These are phyloP conservation scores for Nakaseomyces delphensis DNA, from an alignment of 1,139 yeast genomes.

Conservation along the genomic window DNA sequence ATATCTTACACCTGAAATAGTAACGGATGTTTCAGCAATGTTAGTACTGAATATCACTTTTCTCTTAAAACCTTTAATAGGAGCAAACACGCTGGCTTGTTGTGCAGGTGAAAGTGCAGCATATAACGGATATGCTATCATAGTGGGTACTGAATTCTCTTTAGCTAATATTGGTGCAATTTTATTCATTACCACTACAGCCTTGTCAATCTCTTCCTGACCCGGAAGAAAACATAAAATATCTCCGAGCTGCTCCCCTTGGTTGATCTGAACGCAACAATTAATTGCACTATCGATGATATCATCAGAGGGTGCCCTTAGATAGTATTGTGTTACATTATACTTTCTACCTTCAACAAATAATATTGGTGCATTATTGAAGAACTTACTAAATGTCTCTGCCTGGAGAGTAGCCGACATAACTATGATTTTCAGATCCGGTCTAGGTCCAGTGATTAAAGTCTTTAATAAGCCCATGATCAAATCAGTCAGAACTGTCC, in stretches of 20 bases:
- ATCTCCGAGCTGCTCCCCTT: conserved; percentile 78
- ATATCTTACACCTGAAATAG: conserved; percentile 90
- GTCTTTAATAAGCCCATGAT: conserved; percentile 80
- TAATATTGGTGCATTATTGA: conserved; percentile 66
- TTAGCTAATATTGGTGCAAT: conserved; percentile 59
- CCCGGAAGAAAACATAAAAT: conserved; percentile 87
- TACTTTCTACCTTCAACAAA: conserved; percentile 85
- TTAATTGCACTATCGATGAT: conserved; percentile 72
- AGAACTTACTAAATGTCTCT: conserved; percentile 73
- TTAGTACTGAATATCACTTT: conserved; percentile 88
- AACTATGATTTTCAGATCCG: conserved; percentile 45
- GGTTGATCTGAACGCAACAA: conserved; percentile 68
- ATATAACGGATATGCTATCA: conserved; percentile 76
- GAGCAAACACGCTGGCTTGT: conserved; percentile 69
- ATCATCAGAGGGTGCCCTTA: conserved; percentile 59
- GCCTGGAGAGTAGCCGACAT: conserved; percentile 98
- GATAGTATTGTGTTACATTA: conserved; percentile 67
- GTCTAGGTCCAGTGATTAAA: conserved; percentile 43
- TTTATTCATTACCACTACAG: conserved; percentile 52
- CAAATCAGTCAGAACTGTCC: conserved; percentile 86
- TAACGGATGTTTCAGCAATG: conserved; percentile 94
- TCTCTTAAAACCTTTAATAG: conserved; percentile 45
- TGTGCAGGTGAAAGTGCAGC: conserved; percentile 85
- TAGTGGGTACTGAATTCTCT: conserved; percentile 52
- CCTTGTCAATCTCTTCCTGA: conserved; percentile 92